Percentiles rank a stretch among this genome's conserved stretches.
phyloP scores from a whole-genome alignment of 371 early-diverging fungal genomes.

The Racocetra persica region DNA sequence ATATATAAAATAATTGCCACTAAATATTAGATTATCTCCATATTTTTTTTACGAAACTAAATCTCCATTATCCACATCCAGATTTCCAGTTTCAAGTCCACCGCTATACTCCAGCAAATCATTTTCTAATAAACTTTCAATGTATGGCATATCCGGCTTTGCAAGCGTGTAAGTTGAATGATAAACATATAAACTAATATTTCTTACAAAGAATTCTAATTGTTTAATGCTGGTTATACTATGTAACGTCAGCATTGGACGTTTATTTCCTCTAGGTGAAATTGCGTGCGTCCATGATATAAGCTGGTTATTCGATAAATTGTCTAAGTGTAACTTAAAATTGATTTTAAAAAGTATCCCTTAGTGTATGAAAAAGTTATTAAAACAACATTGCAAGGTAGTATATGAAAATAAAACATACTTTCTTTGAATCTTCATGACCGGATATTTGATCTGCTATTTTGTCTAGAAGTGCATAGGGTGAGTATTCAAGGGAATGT shows the following conservation, averaged over 20 bases:
- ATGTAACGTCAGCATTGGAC: conserved; percentile 78
- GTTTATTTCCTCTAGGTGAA: conserved; percentile 48
- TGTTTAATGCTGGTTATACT: conserved; percentile 71
- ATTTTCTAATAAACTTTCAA: conserved; percentile 75
- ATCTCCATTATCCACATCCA: conserved; percentile 2
- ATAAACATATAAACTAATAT: conserved; percentile 76
- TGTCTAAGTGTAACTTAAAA: not conserved
- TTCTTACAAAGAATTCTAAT: conserved; percentile 78
- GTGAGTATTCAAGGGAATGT: conserved; percentile 53
- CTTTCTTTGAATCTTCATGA: conserved; percentile 36
- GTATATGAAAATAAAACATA: not conserved
- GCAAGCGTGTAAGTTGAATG: conserved; percentile 73
- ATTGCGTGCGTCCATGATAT: not conserved
- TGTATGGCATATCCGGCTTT: conserved; percentile 76
- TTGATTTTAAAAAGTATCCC: not conserved
- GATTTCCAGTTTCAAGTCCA: not conserved
- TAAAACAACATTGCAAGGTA: too few species aligned
- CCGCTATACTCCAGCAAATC: conserved; percentile 70
- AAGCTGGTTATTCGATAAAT: not conserved
- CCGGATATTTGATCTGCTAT: conserved; percentile 57
- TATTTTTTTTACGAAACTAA: not conserved
- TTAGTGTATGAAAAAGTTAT: not conserved
- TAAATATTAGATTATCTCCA: too few species aligned
- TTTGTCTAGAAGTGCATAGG: conserved; percentile 66
- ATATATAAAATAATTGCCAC: too few species aligned